Base-by-base conservation (phyloP, 2,329 filamentous ascomycete genomes). In the Dactylellina parvicollis region DNA sequence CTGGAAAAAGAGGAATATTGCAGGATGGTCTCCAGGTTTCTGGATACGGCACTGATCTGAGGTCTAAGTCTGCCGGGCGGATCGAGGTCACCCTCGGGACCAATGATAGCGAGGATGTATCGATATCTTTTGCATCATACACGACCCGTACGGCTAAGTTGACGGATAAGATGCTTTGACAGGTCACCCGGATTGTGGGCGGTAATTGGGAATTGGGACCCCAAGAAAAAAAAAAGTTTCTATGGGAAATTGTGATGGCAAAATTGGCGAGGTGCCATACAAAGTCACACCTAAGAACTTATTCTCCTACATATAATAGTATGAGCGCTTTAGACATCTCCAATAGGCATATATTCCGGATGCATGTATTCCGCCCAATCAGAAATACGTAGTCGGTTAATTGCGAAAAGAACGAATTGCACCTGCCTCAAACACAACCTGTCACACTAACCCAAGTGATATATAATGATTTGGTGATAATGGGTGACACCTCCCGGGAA, bases 291-390 rank as follows among this genome's bases (percentile, higher is more conserved):
- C 7, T 69, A 61, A 46, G 36, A 69, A 57, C 47, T 54, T 69
- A 69, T 69, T 67, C 62, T 67, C 62, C 62, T 67, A 50, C 26
- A 52, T 56, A 49, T 66, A 50, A 59, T 61, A 60, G 20, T 60
- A 61, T 69, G 64, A 69, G 64, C 55, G 55, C 55, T 69, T 69
- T 69, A 69, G 36, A 62, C 24, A 56, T 73, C 60, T 73, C 60
- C 69, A 73, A 73, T 73, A 73, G 69, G 69, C 69, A 66, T 73
- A 73, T 66, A 66, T 73, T 73, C 69, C 69, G 69, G 60, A 65
- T 30, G 52, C 60, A 73, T 40, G 36, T 61, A 59, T 44, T 55
- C 60, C 54, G 55, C 54, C 67, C 57, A 50, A 64, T 60, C 47
- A 61, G 40, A 60, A 49, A 60, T 24, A 65, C 24, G 49, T 30